Percentiles rank a stretch among this genome's conserved stretches.
phyloP scores from a whole-genome alignment of 164 flowering plant species.

The Piper betle region DNA sequence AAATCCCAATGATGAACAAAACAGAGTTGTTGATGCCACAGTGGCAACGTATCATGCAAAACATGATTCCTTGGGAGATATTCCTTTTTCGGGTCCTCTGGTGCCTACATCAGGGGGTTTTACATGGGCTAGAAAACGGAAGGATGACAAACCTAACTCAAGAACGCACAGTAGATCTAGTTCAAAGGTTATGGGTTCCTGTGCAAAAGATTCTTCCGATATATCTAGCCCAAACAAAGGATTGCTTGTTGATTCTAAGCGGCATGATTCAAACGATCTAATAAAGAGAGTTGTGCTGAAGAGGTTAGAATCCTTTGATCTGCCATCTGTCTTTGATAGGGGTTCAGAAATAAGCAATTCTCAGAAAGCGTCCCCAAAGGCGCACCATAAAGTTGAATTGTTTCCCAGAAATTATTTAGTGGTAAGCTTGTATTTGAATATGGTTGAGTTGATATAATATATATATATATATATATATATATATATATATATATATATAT shows the following conservation, averaged over 20 bases:
- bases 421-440: slow-evolving; percentile 23
- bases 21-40: slow-evolving; percentile 14
- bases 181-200: slow-evolving; percentile 40
- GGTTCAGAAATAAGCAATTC: slow-evolving; percentile 71
- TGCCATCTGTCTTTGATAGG: slow-evolving; percentile 67
- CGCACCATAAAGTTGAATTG: slow-evolving; percentile 44
- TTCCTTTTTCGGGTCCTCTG: slow-evolving; percentile 77
- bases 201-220: slow-evolving; percentile 26
- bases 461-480: neutral
- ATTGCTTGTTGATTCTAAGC: slow-evolving; percentile 24
- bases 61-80: slow-evolving; percentile 75
- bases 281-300: slow-evolving; percentile 33
- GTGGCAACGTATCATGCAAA: slow-evolving; percentile 50
- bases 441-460: neutral
- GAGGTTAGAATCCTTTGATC: slow-evolving; percentile 58
- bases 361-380: slow-evolving; percentile 54
- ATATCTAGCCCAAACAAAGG: slow-evolving; percentile 25
- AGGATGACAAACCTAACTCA: slow-evolving; percentile 32
- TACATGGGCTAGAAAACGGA: slow-evolving; percentile 78
- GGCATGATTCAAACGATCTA: slow-evolving; percentile 32
- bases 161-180: slow-evolving; percentile 58
- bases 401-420: slow-evolving; percentile 29
- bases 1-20: slow-evolving; percentile 6
- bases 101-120: slow-evolving; percentile 63
- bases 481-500: no score